Evolutionary conservation across 2,329 filamentous ascomycete species (phyloP).

Genomic region (Meredithiella fracta): DNA sequence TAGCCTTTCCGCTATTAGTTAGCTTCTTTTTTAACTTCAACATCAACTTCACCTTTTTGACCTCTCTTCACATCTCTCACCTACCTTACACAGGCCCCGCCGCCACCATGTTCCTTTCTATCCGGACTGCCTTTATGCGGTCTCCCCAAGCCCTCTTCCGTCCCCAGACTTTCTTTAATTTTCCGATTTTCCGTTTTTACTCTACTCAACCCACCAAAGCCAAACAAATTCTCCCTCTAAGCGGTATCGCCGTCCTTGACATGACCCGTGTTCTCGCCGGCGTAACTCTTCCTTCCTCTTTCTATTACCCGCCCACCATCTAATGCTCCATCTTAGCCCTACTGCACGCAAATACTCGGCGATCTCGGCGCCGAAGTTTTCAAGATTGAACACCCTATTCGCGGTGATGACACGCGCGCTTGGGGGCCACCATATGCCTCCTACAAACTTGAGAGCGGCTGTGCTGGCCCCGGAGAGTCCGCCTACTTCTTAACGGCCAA

Average conservation of each 20-base stretch:
- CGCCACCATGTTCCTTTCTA: too few relatives aligned
- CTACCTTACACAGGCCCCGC: too few relatives aligned
- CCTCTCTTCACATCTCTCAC: too few relatives aligned
- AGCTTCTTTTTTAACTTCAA: too few relatives aligned
- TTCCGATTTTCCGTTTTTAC: background rate
- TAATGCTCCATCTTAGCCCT: constrained; percentile 44
- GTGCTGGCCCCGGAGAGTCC: constrained; percentile 67
- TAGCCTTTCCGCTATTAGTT: too few relatives aligned
- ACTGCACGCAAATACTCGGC: constrained; percentile 91
- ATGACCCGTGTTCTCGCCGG: constrained; percentile 94
- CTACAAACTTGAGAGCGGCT: constrained; percentile 44
- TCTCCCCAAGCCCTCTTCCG: too few relatives aligned
- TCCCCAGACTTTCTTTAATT: too few relatives aligned
- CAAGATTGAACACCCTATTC: constrained; percentile 84
- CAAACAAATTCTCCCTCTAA: constrained; percentile 42
- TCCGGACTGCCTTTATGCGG: too few relatives aligned
- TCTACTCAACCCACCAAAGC: background rate
- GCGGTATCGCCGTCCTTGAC: constrained; percentile 78
- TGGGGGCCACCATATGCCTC: constrained; percentile 92
- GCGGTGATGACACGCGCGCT: constrained; percentile 84
- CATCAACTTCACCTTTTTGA: too few relatives aligned
- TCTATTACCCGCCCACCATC: background rate
- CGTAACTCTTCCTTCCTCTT: constrained; percentile 36
- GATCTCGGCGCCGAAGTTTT: constrained; percentile 94
- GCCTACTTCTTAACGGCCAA: constrained; percentile 90